These are phyloP conservation scores for Sclerotinia spermophila DNA, from an alignment of 2,329 filamentous ascomycete species.

Conservation along the genomic window DNA sequence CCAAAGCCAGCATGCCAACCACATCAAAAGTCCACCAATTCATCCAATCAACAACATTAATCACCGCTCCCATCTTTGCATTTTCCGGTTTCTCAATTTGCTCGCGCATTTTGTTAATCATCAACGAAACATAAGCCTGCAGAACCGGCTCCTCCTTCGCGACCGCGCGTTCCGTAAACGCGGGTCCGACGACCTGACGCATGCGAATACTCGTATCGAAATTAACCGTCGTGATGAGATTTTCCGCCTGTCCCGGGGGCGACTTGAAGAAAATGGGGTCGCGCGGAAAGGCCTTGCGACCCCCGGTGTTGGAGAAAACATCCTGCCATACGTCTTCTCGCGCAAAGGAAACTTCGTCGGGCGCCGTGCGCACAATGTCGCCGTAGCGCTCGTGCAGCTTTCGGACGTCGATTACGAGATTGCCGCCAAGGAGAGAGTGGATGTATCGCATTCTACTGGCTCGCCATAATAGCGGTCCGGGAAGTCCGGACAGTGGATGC, in stretches of 20 bases:
- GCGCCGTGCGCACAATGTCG: conserved; percentile 21
- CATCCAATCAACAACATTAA: background rate
- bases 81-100: background rate
- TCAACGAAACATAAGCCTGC: background rate
- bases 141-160: background rate
- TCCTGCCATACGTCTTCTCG: conserved; percentile 27
- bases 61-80: background rate
- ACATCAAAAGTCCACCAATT: conserved; percentile 5
- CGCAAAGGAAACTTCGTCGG: conserved; percentile 21
- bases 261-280: background rate
- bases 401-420: conserved; percentile 30
- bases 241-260: background rate
- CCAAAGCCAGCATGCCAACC: background rate
- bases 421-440: background rate
- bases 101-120: background rate
- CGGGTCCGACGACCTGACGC: background rate
- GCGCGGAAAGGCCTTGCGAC: fast-evolving
- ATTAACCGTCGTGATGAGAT: background rate
- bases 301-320: conserved; percentile 21
- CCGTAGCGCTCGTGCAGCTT: conserved; percentile 28
- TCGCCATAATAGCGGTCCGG: conserved; percentile 29
- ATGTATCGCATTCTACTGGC: conserved; percentile 22
- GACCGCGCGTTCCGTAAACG: background rate
- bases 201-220: background rate
- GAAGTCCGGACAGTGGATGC: conserved; percentile 29